These are phyloP conservation scores for Metschnikowia arizonensis DNA, from an alignment of 805 yeast genomes.

Conservation along the genomic window DNA sequence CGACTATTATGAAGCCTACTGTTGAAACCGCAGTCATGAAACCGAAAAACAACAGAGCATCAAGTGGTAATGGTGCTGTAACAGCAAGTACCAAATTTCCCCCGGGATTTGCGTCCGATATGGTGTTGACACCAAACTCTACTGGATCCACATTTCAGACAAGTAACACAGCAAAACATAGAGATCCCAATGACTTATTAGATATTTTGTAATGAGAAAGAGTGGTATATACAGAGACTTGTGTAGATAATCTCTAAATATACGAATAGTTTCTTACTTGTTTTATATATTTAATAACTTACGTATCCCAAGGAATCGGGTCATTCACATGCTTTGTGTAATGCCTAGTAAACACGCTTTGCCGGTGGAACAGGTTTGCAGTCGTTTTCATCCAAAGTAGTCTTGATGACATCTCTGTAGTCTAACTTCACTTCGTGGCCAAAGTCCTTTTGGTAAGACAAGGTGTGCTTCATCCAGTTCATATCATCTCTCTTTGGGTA, in stretches of 20 bases:
- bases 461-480: slow-evolving; percentile 96
- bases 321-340: slow-evolving; percentile 1
- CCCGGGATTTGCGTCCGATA: slow-evolving; percentile 29
- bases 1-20: neutral
- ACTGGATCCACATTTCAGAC: slow-evolving; percentile 6
- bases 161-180: neutral
- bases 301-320: neutral
- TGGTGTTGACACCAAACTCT: slow-evolving; percentile 27
- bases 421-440: slow-evolving; percentile 71
- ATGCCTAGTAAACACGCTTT: slow-evolving; percentile 77
- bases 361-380: slow-evolving; percentile 97
- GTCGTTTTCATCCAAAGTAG: slow-evolving; percentile 86
- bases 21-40: neutral
- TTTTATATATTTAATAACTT: neutral
- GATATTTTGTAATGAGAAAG: slow-evolving; percentile 1
- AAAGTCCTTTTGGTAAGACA: slow-evolving; percentile 78
- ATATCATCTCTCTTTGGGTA: slow-evolving; percentile 93
- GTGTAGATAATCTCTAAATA: neutral
- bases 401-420: slow-evolving; percentile 80
- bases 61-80: neutral
- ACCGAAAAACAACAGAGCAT: neutral
- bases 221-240: no score
- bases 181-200: neutral
- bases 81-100: slow-evolving; percentile 20
- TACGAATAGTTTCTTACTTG: neutral